phyloP scores from a whole-genome alignment of 2,329 filamentous ascomycete species.

The Cladosporium colombiae region DNA sequence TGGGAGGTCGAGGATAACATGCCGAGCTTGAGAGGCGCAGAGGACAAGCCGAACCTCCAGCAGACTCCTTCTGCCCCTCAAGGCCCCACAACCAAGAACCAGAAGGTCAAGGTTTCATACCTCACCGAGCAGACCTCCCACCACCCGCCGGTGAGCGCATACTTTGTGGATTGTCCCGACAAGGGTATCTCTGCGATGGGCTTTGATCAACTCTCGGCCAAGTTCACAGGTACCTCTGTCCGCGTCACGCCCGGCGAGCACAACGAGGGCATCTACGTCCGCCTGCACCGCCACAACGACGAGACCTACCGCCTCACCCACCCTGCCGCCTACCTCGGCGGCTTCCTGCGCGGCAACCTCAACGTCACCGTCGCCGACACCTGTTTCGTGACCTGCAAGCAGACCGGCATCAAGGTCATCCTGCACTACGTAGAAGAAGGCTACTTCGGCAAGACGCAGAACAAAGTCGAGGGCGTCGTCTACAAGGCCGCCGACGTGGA shows the following conservation, averaged over 20 bases:
- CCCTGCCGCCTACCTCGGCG: conserved; percentile 88
- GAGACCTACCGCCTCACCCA: conserved; percentile 96
- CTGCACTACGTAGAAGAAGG: conserved; percentile 92
- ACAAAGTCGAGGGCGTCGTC: conserved; percentile 86
- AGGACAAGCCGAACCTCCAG: conserved; percentile 30
- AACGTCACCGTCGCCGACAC: conserved; percentile 88
- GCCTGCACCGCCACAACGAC: conserved; percentile 72
- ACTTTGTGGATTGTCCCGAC: conserved; percentile 88
- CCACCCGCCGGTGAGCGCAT: conserved; percentile 95
- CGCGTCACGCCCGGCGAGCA: conserved; percentile 89
- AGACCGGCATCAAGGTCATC: conserved; percentile 88
- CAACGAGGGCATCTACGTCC: conserved; percentile 95
- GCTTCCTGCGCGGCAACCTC: conserved; percentile 81
- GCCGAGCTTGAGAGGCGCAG: conserved; percentile 53
- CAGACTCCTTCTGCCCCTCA: conserved; percentile 27
- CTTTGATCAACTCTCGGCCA: conserved; percentile 94
- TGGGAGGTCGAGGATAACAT: conserved; percentile 87
- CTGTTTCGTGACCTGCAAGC: conserved; percentile 85
- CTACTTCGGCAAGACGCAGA: conserved; percentile 88
- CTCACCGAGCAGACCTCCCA: conserved; percentile 97
- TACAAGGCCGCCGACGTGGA: conserved; percentile 81
- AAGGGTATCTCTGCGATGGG: conserved; percentile 85
- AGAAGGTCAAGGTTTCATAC: conserved; percentile 79
- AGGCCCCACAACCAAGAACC: conserved; percentile 38
- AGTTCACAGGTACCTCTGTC: conserved; percentile 94